Percentiles rank a stretch among this genome's conserved stretches.
Conservation (phyloP, 179 eudicot species). For the Corrigiola litoralis region DNA sequence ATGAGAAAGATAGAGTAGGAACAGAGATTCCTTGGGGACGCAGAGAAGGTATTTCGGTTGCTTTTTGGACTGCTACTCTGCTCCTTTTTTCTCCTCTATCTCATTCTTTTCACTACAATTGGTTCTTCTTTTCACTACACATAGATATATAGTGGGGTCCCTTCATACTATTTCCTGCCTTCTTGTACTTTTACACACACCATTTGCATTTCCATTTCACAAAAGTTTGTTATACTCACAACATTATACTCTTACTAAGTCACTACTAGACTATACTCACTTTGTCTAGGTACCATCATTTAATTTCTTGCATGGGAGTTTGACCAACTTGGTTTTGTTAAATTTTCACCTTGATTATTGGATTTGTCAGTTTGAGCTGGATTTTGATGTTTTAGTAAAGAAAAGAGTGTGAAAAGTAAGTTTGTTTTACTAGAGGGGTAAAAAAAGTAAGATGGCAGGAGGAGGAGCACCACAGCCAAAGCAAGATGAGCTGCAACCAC, state of each 20-base stretch:
- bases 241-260: too few species aligned
- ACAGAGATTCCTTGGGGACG: constrained; percentile 26
- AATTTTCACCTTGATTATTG: constrained; percentile 9
- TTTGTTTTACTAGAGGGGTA: constrained; percentile 2
- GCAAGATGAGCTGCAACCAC: constrained; percentile 73
- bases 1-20: not conserved
- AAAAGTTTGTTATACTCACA: not conserved
- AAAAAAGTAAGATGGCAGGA: constrained; percentile 25
- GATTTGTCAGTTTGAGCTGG: not conserved
- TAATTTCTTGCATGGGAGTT: not conserved
- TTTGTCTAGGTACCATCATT: too few species aligned
- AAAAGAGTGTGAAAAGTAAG: not conserved
- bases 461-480: constrained; percentile 76
- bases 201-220: not conserved
- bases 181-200: too few species aligned
- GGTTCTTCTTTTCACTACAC: not conserved
- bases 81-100: not conserved
- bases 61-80: constrained; percentile 13
- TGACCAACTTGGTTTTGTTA: constrained; percentile 9
- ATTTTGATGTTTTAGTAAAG: not conserved
- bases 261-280: too few species aligned
- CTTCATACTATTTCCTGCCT: not conserved
- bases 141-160: not conserved
- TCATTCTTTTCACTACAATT: constrained; percentile 8
- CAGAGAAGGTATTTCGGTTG: constrained; percentile 18